These are phyloP conservation scores for Cyclostephanos invisitatus DNA, from an alignment of 108 stramenopile species.

Conservation along the genomic window DNA sequence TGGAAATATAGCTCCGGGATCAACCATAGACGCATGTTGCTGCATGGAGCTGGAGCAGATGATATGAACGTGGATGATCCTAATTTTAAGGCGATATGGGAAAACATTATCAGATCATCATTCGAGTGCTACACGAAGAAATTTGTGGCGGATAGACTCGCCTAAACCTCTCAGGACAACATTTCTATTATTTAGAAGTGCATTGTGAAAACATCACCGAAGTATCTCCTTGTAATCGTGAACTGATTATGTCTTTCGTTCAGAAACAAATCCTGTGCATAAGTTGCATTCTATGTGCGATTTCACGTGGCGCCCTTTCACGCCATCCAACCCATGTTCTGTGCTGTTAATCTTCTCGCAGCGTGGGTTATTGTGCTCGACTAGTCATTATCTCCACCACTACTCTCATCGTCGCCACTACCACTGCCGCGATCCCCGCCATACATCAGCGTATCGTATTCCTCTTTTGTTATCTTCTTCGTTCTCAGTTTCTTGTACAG, in stretches of 20 bases:
- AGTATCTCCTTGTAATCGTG: conserved; percentile 47
- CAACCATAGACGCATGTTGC: conserved; percentile 56
- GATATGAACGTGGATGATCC: conserved; percentile 17
- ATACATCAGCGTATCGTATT: conserved; percentile 71
- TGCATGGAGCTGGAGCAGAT: neutral
- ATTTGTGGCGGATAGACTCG: conserved; percentile 40
- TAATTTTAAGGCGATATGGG: conserved; percentile 27
- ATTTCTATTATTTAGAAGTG: neutral
- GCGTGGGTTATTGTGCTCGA: no score
- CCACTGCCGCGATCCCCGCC: conserved; percentile 41
- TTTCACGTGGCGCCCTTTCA: neutral
- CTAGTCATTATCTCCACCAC: conserved; percentile 9
- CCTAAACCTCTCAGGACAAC: neutral
- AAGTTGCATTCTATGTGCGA: neutral
- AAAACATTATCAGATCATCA: conserved; percentile 36
- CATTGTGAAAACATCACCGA: neutral
- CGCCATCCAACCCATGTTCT: neutral
- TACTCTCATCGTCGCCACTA: conserved; percentile 23
- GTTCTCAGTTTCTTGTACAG: conserved; percentile 85
- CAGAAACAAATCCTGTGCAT: conserved; percentile 70
- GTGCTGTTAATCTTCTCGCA: no score
- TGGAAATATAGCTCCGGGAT: conserved; percentile 82
- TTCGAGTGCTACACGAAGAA: conserved; percentile 41
- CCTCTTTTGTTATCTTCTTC: conserved; percentile 84
- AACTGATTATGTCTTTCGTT: conserved; percentile 79